Evolutionary conservation across 73 alveolate species (phyloP).

Genomic region (Paramecium sonneborni): DNA sequence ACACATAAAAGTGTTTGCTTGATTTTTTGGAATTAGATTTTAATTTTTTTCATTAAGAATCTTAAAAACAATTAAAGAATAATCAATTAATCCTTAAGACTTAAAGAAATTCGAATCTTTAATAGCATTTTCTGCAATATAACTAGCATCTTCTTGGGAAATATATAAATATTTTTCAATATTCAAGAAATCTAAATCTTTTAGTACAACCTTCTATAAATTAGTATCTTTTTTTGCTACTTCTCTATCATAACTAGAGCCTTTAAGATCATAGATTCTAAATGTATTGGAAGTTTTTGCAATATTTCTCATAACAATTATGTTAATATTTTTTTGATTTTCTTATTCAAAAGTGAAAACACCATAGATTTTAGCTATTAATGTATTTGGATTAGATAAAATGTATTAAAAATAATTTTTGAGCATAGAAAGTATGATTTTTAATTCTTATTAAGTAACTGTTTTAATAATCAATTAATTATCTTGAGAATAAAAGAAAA

Average conservation of each 20-base stretch:
- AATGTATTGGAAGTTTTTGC: slow-evolving; percentile 35
- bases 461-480: slow-evolving; percentile 47
- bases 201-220: slow-evolving; percentile 42
- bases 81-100: slow-evolving; percentile 62
- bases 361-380: slow-evolving; percentile 66
- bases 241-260: slow-evolving; percentile 64
- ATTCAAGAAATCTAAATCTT: slow-evolving; percentile 62
- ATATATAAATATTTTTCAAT: slow-evolving; percentile 55
- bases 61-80: slow-evolving; percentile 60
- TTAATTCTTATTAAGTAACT: slow-evolving; percentile 33
- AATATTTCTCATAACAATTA: slow-evolving; percentile 61
- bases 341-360: slow-evolving; percentile 57
- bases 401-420: slow-evolving; percentile 40
- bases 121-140: slow-evolving; percentile 20
- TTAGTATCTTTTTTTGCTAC: slow-evolving; percentile 51
- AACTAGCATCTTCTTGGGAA: neutral
- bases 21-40: neutral
- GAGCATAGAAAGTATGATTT: slow-evolving; percentile 21
- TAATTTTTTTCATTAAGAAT: slow-evolving; percentile 40
- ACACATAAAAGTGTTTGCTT: slow-evolving; percentile 5
- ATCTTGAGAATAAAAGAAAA: slow-evolving; percentile 62
- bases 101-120: slow-evolving; percentile 59
- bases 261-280: slow-evolving; percentile 64
- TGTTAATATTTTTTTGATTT: slow-evolving; percentile 26
- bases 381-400: slow-evolving; percentile 19